These are phyloP conservation scores for Fusarium sp. DNA, from an alignment of 2,329 filamentous ascomycete genomes.

Conservation along the genomic window DNA sequence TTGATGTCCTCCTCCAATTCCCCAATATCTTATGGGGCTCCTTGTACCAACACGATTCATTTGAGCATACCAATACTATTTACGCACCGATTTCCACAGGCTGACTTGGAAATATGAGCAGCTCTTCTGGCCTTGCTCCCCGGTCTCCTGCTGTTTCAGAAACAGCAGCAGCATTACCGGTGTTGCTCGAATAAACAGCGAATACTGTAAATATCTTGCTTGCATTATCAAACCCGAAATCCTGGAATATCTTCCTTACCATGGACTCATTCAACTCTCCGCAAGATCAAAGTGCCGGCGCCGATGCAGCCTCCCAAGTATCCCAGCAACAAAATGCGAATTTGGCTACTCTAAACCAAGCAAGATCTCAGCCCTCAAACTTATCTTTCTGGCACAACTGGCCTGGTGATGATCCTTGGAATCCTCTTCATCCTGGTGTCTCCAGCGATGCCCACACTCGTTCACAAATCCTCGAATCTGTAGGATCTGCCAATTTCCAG, in stretches of 20 bases:
- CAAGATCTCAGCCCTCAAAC: conserved; percentile 13
- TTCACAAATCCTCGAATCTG: conserved; percentile 27
- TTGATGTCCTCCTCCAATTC: conserved; percentile 1
- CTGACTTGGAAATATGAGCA: conserved; percentile 13
- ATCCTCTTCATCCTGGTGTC: conserved; percentile 49
- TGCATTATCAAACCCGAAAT: neutral
- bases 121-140: neutral
- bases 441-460: conserved; percentile 44
- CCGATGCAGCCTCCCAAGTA: conserved; percentile 11
- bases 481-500: conserved; percentile 28
- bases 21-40: neutral
- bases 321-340: conserved; percentile 21
- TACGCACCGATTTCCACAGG: neutral
- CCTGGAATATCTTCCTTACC: neutral
- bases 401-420: conserved; percentile 57
- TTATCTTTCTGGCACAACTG: conserved; percentile 21
- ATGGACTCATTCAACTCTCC: conserved; percentile 28
- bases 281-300: conserved; percentile 4
- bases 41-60: neutral
- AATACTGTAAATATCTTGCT: neutral
- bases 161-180: neutral
- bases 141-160: neutral
- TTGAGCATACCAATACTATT: neutral
- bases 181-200: conserved; percentile 7
- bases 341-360: conserved; percentile 13